phyloP scores from a whole-genome alignment of 1,284 basidiomycete species.

The Exobasidium rhododendri region DNA sequence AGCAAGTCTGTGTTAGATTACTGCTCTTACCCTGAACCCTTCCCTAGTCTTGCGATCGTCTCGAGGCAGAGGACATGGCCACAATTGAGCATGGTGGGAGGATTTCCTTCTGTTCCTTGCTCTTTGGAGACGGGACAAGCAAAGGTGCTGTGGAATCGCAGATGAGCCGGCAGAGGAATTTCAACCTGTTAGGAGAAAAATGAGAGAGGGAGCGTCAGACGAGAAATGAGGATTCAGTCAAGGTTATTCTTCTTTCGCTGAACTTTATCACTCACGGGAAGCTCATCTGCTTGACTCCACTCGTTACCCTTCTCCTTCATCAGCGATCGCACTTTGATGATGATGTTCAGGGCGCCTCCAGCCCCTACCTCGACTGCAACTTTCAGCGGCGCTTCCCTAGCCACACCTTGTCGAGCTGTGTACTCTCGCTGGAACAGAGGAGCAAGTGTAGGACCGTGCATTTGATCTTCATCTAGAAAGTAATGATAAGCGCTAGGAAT shows the following conservation, averaged over 20 bases:
- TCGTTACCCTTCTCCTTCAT: conserved; percentile 87
- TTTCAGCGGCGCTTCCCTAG: conserved; percentile 77
- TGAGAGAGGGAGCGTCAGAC: not conserved
- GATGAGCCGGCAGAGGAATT: conserved; percentile 74
- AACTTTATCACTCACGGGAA: conserved; percentile 79
- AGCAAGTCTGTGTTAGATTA: not conserved
- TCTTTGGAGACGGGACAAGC: conserved; percentile 97
- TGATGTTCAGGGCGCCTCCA: conserved; percentile 78
- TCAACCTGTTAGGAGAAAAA: conserved; percentile 91
- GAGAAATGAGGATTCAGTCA: not conserved
- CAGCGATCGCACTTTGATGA: conserved; percentile 86
- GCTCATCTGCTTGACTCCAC: conserved; percentile 82
- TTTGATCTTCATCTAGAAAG: conserved; percentile 29
- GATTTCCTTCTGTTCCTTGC: conserved; percentile 85
- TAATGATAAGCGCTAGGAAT: conserved; percentile 36
- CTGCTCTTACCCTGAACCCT: conserved; percentile 73
- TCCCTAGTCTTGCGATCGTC: conserved; percentile 56
- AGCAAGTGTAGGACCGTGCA: conserved; percentile 68
- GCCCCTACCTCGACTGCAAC: conserved; percentile 87
- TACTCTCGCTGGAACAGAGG: conserved; percentile 83
- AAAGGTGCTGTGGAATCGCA: conserved; percentile 89
- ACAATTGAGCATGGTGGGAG: conserved; percentile 94
- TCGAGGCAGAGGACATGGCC: conserved; percentile 64
- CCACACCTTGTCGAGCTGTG: conserved; percentile 79
- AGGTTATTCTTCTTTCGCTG: no score